Percentiles rank a stretch among this genome's conserved stretches.
Conservation (phyloP, 2,329 filamentous ascomycete species). For the Leptographium lundbergii region DNA sequence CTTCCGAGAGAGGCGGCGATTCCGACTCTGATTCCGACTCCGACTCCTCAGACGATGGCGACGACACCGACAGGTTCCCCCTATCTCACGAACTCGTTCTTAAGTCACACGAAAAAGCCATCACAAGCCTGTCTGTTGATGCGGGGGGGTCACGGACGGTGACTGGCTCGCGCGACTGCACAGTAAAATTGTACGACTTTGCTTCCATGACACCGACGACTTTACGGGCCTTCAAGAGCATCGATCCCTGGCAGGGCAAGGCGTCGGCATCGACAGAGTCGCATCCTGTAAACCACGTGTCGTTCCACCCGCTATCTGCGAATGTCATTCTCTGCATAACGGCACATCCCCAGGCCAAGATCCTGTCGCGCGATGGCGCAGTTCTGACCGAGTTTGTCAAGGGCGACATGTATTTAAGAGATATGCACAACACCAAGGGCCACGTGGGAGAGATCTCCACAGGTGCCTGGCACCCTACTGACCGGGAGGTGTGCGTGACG, state of each 20-base stretch:
- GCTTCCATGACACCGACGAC: slow-evolving; percentile 92
- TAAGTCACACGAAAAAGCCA: slow-evolving; percentile 80
- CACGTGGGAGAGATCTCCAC: slow-evolving; percentile 86
- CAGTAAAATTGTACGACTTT: slow-evolving; percentile 88
- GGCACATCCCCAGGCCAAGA: slow-evolving; percentile 79
- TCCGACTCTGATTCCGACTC: slow-evolving; percentile 19
- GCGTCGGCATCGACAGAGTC: slow-evolving; percentile 60
- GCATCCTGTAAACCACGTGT: slow-evolving; percentile 74
- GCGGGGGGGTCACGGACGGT: slow-evolving; percentile 73
- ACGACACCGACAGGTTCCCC: slow-evolving; percentile 79
- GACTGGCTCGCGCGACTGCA: slow-evolving; percentile 85
- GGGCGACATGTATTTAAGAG: slow-evolving; percentile 94
- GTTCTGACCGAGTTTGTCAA: slow-evolving; percentile 81
- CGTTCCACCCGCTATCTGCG: slow-evolving; percentile 75
- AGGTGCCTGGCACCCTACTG: slow-evolving; percentile 80
- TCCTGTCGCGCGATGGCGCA: slow-evolving; percentile 82
- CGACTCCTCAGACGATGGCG: slow-evolving; percentile 35
- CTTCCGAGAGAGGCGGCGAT: slow-evolving; percentile 10
- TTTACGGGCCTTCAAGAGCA: slow-evolving; percentile 79
- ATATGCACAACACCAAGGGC: slow-evolving; percentile 96
- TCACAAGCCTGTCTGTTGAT: slow-evolving; percentile 77
- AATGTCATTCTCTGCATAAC: slow-evolving; percentile 75
- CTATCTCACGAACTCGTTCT: slow-evolving; percentile 86
- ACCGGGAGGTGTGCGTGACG: slow-evolving; percentile 76
- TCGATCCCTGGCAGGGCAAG: slow-evolving; percentile 77